A percentile compares a stretch with the other conserved stretches of the same genome.
Evolutionary conservation across 2,329 filamentous ascomycete genomes (phyloP).

Genomic region (Colletotrichum destructivum): DNA sequence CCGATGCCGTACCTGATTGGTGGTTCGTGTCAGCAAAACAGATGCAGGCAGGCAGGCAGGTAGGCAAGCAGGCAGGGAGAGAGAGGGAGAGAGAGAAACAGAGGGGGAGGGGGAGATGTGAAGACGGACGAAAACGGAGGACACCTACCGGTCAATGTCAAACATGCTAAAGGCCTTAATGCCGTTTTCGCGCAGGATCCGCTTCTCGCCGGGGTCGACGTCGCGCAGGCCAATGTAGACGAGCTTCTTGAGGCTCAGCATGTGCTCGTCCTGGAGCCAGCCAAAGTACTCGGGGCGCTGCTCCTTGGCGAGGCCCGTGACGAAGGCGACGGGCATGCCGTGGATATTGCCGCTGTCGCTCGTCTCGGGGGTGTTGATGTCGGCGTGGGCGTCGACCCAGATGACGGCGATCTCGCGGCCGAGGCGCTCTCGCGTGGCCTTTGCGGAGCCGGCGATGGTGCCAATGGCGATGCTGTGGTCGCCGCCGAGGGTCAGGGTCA

Average conservation of each 20-base stretch:
- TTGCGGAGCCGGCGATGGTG: slow-evolving; percentile 88
- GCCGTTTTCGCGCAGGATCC: slow-evolving; percentile 86
- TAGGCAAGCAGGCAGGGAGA: no score
- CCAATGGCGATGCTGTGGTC: slow-evolving; percentile 98
- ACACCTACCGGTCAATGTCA: slow-evolving; percentile 81
- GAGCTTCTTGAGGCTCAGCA: slow-evolving; percentile 82
- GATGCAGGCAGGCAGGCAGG: no score
- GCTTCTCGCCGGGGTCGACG: slow-evolving; percentile 94
- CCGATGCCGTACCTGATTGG: slow-evolving; percentile 82
- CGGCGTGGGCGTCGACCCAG: slow-evolving; percentile 98
- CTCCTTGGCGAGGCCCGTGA: slow-evolving; percentile 87
- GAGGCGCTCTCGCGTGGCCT: slow-evolving; percentile 87
- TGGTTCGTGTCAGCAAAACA: not conserved
- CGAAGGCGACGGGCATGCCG: slow-evolving; percentile 96
- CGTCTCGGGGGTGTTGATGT: slow-evolving; percentile 96
- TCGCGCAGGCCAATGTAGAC: slow-evolving; percentile 98
- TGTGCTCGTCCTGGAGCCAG: slow-evolving; percentile 84
- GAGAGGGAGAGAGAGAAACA: no score
- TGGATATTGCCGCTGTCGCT: slow-evolving; percentile 95
- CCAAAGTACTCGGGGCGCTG: slow-evolving; percentile 86
- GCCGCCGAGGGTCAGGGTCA: slow-evolving; percentile 93
- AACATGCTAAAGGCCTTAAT: slow-evolving; percentile 99
- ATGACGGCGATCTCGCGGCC: slow-evolving; percentile 91
- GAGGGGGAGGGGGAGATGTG: no score
- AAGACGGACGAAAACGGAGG: not conserved